Evolutionary conservation across 495 filamentous ascomycete genomes (phyloP).

Genomic region (Penicillium pulvis): DNA sequence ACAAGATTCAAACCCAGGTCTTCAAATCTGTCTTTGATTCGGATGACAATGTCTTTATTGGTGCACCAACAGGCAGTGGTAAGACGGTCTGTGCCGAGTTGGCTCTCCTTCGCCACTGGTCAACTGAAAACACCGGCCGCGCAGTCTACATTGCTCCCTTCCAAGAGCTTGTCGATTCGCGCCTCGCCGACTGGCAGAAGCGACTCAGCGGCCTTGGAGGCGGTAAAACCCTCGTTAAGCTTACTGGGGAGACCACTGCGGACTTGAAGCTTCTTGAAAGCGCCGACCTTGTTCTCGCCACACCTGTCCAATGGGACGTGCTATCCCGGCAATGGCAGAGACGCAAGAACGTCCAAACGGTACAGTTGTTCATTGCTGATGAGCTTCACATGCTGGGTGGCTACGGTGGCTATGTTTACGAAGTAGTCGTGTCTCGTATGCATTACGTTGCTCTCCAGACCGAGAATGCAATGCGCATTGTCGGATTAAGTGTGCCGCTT

Average conservation of each 20-base stretch:
- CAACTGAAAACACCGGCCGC: slow-evolving; percentile 64
- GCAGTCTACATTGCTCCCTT: slow-evolving; percentile 96
- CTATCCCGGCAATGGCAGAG: slow-evolving; percentile 94
- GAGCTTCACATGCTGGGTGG: slow-evolving; percentile 97
- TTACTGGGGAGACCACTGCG: slow-evolving; percentile 89
- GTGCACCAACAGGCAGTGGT: slow-evolving; percentile 86
- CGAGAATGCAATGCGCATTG: slow-evolving; percentile 79
- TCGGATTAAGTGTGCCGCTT: slow-evolving; percentile 90
- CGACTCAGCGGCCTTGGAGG: slow-evolving; percentile 72
- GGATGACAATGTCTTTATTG: slow-evolving; percentile 91
- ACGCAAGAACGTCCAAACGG: slow-evolving; percentile 88
- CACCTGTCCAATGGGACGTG: slow-evolving; percentile 92
- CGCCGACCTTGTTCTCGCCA: slow-evolving; percentile 90
- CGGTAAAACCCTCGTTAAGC: slow-evolving; percentile 90
- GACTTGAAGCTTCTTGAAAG: slow-evolving; percentile 88
- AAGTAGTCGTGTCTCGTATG: slow-evolving; percentile 95
- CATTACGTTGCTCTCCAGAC: slow-evolving; percentile 91
- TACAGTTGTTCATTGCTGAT: slow-evolving; percentile 92
- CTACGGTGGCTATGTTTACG: slow-evolving; percentile 85
- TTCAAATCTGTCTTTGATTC: slow-evolving; percentile 90
- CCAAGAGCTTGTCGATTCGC: slow-evolving; percentile 86
- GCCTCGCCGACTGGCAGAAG: slow-evolving; percentile 79
- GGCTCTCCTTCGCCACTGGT: slow-evolving; percentile 87
- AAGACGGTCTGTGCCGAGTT: slow-evolving; percentile 98
- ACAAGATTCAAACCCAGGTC: slow-evolving; percentile 95